Conservation (phyloP, 805 yeast genomes). For the Blastobotrys chiropterorum region DNA sequence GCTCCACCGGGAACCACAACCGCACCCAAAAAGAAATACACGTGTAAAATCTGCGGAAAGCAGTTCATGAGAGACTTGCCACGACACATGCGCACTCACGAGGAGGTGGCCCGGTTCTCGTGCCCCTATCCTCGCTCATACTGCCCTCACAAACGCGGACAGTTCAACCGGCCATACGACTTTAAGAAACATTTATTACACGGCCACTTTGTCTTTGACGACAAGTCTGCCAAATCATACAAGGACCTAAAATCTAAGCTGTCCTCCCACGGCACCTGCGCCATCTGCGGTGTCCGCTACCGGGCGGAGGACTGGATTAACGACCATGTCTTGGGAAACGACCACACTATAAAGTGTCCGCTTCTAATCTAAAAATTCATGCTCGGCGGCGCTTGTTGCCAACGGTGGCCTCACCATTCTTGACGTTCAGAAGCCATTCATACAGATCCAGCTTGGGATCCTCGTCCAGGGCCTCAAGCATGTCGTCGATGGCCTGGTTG, state of each 20-base stretch:
- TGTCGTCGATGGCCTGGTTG: conserved; percentile 20
- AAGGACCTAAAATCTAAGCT: conserved; percentile 51
- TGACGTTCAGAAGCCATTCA: conserved; percentile 17
- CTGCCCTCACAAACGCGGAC: conserved; percentile 55
- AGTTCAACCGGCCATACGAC: conserved; percentile 63
- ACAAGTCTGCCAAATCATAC: conserved; percentile 36
- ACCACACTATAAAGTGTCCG: not conserved
- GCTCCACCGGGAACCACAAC: not conserved
- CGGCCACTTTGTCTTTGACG: conserved; percentile 52
- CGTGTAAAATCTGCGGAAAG: conserved; percentile 49
- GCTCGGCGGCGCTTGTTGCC: not conserved
- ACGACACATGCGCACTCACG: conserved; percentile 59
- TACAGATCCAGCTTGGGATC: conserved; percentile 18
- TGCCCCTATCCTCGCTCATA: conserved; percentile 51
- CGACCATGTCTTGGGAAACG: conserved; percentile 3
- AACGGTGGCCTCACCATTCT: not conserved
- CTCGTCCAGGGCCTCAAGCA: conserved; percentile 15
- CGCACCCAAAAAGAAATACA: conserved; percentile 18
- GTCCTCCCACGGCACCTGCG: conserved; percentile 45
- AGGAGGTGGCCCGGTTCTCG: conserved; percentile 47
- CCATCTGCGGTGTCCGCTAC: conserved; percentile 42
- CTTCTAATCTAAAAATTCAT: not conserved
- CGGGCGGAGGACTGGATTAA: conserved; percentile 53
- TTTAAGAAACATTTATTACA: conserved; percentile 59
- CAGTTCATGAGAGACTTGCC: conserved; percentile 54